Base-by-base conservation (phyloP, 2,329 filamentous ascomycete genomes). In the Aureobasidium namibiae region DNA sequence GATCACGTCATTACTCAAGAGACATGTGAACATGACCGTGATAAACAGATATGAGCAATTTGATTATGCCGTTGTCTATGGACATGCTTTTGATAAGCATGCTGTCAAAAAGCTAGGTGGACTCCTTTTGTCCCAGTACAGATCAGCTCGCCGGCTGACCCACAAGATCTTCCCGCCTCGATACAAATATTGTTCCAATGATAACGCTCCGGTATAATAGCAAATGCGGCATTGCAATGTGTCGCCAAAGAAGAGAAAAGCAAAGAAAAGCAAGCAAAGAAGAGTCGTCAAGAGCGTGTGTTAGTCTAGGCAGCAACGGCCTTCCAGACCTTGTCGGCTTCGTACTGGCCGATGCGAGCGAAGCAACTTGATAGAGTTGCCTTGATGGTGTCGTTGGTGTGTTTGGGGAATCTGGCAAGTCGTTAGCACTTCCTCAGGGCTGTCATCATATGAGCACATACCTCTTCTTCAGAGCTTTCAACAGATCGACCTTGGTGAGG, bases 381-480 rank as follows among this genome's bases (percentile, higher is more conserved):
- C 67, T 84, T 88, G 65, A 95, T 84, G 24, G 84, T 82, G 21
- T 84, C 82, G 66, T 86, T 89, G 1, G 86, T 82, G 46, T 86
- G 80, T 62, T 85, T 85, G 1, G 86, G 83, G 64, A 92, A 90
- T 65, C 81, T 83, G 64, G 13, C 6, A 52, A 9, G 23, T 6
- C 38, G 58, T 39, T 54, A 67, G 44, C 67, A 60, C 23, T 49
- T 45, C 31, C 48, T 21, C 48, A 2, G 31, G 63, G 54, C 57
- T 46, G 18, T 14, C 39, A 10, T 31, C 31, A 42, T 26, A 23
- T 8, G 9, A 21, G 2, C n/a, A 66, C 76, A 61, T 72, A 82
- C 76, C 83, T 80, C 68, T 87, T 86, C 72, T 90, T 89, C 61
- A 95, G 72, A 5, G 87, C 79, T 70, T 92, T 89, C 9, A 90